Evolutionary conservation across 1,284 basidiomycete species (phyloP), one percentile per base, ranked within the genome.

Genomic region (Chondrostereum purpureum): DNA sequence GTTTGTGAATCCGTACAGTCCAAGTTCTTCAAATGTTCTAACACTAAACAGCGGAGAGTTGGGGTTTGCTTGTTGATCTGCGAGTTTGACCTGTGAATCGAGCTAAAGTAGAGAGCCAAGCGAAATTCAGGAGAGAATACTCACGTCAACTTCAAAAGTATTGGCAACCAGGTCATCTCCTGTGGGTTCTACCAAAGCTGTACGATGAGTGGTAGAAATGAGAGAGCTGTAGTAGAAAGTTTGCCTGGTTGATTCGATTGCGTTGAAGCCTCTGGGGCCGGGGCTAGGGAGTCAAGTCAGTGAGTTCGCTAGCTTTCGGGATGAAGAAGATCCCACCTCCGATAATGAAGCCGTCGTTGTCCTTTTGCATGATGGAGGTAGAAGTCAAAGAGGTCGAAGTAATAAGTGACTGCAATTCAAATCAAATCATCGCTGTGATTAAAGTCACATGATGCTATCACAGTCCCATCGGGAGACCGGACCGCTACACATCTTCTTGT

Each of bases 31-130:
- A 58, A 99, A 99, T 0, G 87, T 86, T 68, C 97, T 96, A 39
- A 80, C 89, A 49, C 92, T 96, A 66, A 80, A 97, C 6, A 99
- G 68, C 2, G 96, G 96, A 18, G 94, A 98, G 65, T 96, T 88
- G 41, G 92, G 91, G 63, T 99, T 92, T 22, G 81, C 85, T 70
- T 99, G 96, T 63, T 96, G 92, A 67, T 99, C 95, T 42, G 94
- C 94, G 47, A 99, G 77, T 22, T 94, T 99, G 53, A 99, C 93
- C 89, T 98, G 43, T 35, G 20, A 37, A 27, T 24, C 13, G 18
- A 17, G 18, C 35, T 17, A 45, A 45, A 39, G 42, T 21, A 47
- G 37, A 20, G 31, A 24, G 21, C 23, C 13, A n/a, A 20, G 31
- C 13, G 22, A 17, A 34, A 24, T 18, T 21, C 17, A 4, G 16